Evolutionary conservation across 768 basidiomycete species (phyloP), one percentile per base, ranked within the genome.

Genomic region (Panellus pusillus): DNA sequence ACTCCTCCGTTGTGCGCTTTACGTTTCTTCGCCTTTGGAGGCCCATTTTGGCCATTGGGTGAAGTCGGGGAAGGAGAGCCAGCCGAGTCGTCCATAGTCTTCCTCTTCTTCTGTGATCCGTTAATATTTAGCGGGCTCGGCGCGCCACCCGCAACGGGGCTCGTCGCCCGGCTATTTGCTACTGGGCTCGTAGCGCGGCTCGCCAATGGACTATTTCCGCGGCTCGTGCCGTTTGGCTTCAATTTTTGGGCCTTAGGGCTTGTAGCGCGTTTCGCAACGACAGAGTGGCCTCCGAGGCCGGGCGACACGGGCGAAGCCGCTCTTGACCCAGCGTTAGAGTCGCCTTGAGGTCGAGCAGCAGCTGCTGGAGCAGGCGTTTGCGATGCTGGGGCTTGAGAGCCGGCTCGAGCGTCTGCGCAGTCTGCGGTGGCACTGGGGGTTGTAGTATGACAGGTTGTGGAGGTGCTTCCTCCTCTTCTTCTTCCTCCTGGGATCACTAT

Each of bases 211-310:
- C 84, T 87, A 47, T 74, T 78, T 14, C 78, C 83, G 54, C 86
- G 75, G 64, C 80, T 84, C 2, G 68, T 61, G 55, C 69, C 70
- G 41, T 69, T 66, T 11, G 77, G 57, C 61, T 82, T 86, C 9
- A 72, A 72, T 66, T 87, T 89, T 3, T 82, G 80, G 9, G 70
- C 74, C 62, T 89, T 90, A 4, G 91, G 91, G 57, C 89, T 91
- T 1, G 90, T 92, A 4, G 91, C 91, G 15, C 91, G 83, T 70
- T 87, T 88, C 2, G 91, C 91, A 14, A 94, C 81, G 19, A 89
- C 65, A 2, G 86, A 89, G 69, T 91, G 89, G 0, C 90, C 91
- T 35, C 87, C 84, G 59, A 86, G 75, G 27, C 76, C 74, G 5
- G 83, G 72, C 1, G 77, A 70, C 24, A 78, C 72, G 8, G 83